Conservation (phyloP, 2,329 filamentous ascomycete genomes). For the Diaporthe destruens region DNA sequence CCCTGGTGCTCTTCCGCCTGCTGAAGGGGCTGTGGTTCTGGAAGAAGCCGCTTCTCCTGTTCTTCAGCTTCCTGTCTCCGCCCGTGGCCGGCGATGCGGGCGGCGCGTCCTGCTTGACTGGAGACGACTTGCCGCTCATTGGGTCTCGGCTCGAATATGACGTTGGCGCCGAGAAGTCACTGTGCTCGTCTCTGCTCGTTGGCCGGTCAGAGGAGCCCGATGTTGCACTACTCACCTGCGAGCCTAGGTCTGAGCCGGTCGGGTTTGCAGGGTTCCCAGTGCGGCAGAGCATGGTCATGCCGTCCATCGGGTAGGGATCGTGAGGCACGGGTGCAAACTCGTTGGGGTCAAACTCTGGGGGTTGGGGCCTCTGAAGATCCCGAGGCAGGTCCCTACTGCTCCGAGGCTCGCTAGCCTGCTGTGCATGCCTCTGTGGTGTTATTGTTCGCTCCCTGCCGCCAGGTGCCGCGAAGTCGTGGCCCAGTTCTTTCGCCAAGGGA, state of each 20-base stretch:
- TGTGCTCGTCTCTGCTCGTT: slow-evolving; percentile 88
- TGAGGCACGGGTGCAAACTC: slow-evolving; percentile 83
- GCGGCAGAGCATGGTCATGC: slow-evolving; percentile 97
- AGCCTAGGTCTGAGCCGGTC: slow-evolving; percentile 73
- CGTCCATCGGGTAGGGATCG: slow-evolving; percentile 93
- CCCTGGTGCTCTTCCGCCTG: slow-evolving; percentile 89
- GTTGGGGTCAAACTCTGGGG: slow-evolving; percentile 58
- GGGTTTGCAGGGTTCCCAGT: slow-evolving; percentile 71
- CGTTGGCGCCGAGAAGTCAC: slow-evolving; percentile 90
- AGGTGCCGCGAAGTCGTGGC: slow-evolving; percentile 63
- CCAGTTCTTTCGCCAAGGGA: slow-evolving; percentile 79
- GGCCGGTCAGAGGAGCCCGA: slow-evolving; percentile 76
- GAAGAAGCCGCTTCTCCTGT: slow-evolving; percentile 88
- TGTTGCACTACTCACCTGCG: slow-evolving; percentile 51
- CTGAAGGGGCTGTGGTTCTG: slow-evolving; percentile 89
- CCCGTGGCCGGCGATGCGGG: slow-evolving; percentile 56
- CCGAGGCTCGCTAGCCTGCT: slow-evolving; percentile 27
- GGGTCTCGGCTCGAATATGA: slow-evolving; percentile 90
- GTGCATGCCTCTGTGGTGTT: slow-evolving; percentile 63
- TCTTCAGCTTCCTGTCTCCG: slow-evolving; percentile 75
- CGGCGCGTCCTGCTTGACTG: slow-evolving; percentile 71
- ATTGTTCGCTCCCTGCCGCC: slow-evolving; percentile 63
- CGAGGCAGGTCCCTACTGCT: slow-evolving; percentile 35
- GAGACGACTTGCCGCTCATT: slow-evolving; percentile 79
- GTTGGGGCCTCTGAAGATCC: slow-evolving; percentile 33